Percentiles rank a stretch among this genome's conserved stretches.
These are phyloP conservation scores for Yamadazyma phyllophila DNA, from an alignment of 805 yeast genomes.

Conservation along the genomic window DNA sequence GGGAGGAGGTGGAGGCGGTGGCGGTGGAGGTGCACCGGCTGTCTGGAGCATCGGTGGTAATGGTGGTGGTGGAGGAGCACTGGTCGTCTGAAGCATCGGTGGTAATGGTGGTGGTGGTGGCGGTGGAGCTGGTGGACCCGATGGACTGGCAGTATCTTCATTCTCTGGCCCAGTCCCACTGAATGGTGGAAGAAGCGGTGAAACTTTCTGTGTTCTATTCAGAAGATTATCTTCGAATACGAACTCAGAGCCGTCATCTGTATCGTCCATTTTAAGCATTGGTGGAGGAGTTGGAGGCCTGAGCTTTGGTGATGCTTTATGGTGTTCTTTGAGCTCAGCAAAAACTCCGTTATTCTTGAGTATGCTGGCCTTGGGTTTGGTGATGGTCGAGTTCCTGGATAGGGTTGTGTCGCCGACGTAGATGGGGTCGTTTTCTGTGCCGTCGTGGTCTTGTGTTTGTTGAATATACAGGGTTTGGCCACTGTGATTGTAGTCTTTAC, in stretches of 20 bases:
- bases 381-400: neutral
- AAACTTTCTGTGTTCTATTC: too few species aligned
- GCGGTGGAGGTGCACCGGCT: slow-evolving; percentile 11
- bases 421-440: slow-evolving; percentile 4
- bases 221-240: neutral
- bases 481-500: neutral
- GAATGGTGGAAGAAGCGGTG: slow-evolving; percentile 11
- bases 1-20: slow-evolving; percentile 20
- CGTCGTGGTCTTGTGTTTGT: neutral
- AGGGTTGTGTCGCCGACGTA: slow-evolving; percentile 1
- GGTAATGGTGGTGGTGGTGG: slow-evolving; percentile 17
- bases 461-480: too few species aligned
- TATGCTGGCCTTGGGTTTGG: neutral
- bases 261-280: neutral
- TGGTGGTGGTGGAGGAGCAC: slow-evolving; percentile 1
- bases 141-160: too few species aligned
- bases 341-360: slow-evolving; percentile 1
- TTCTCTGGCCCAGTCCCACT: neutral
- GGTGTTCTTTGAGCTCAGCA: slow-evolving; percentile 5
- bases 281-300: slow-evolving; percentile 11
- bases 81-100: neutral
- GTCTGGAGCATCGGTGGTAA: slow-evolving; percentile 2
- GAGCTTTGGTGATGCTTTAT: neutral
- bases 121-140: slow-evolving; percentile 18
- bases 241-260: slow-evolving; percentile 2